A percentile compares a stretch with the other conserved stretches of the same genome.
Conservation (phyloP, 768 basidiomycete genomes). For the Lactarius hatsudake region DNA sequence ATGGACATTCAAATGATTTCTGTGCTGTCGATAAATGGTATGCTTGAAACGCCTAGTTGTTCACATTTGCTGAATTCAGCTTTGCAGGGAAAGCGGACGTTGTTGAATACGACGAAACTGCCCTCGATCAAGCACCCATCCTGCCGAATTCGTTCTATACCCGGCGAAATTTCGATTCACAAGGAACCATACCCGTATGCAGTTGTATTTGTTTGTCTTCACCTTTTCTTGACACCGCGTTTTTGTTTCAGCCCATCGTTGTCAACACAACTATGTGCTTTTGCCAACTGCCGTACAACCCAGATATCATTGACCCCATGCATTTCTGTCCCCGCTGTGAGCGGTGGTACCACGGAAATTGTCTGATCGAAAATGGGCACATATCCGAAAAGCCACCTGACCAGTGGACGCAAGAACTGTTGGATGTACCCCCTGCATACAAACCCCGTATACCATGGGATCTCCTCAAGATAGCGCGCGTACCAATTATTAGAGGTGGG, state of each 20-base stretch:
- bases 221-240: neutral
- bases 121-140: conserved; percentile 13
- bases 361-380: neutral
- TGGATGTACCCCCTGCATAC: neutral
- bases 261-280: neutral
- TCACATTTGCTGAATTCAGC: neutral
- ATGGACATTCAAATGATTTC: conserved; percentile 13
- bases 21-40: conserved; percentile 16
- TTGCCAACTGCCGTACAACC: conserved; percentile 9
- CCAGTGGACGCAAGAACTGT: neutral
- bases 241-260: neutral
- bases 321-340: conserved; percentile 14
- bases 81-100: conserved; percentile 15
- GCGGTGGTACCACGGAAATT: conserved; percentile 15
- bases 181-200: neutral
- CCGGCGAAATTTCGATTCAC: conserved; percentile 7
- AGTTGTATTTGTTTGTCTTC: neutral
- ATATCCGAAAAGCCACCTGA: neutral
- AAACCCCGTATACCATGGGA: neutral
- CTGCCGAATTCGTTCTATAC: conserved; percentile 7
- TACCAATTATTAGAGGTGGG: conserved; percentile 16
- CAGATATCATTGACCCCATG: neutral
- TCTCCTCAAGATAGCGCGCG: conserved; percentile 5
- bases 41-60: no score
- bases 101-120: neutral